Evolutionary conservation across 2,329 filamentous ascomycete genomes (phyloP).

Genomic region (Claviceps cyperi): DNA sequence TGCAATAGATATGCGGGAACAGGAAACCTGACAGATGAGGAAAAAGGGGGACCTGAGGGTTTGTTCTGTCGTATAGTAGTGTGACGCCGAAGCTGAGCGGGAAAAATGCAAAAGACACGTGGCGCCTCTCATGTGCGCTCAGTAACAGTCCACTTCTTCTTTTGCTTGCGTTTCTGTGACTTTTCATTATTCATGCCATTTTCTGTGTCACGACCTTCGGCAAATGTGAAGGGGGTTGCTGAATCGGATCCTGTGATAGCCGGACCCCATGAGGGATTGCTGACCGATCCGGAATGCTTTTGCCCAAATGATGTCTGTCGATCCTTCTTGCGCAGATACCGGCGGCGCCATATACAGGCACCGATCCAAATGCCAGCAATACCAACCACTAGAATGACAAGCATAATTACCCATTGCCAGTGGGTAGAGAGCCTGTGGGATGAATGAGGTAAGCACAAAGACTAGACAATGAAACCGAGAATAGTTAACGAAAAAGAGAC

Average conservation of each 20-base stretch:
- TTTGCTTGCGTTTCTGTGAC: conserved; percentile 18
- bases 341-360: conserved; percentile 57
- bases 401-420: conserved; percentile 70
- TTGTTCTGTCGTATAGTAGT: not conserved
- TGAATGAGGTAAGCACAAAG: not conserved
- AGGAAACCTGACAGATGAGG: no score
- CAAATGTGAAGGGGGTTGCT: conserved; percentile 10
- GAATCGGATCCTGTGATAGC: conserved; percentile 12
- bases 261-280: conserved; percentile 22
- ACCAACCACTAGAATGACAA: conserved; percentile 57
- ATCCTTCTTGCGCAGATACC: conserved; percentile 58
- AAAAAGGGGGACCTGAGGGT: not conserved
- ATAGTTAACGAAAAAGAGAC: not conserved
- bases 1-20: no score
- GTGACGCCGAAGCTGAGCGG: not conserved
- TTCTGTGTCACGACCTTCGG: conserved; percentile 6
- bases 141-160: conserved; percentile 33
- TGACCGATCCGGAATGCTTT: conserved; percentile 25
- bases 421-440: conserved; percentile 48
- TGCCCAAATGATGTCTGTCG: conserved; percentile 25
- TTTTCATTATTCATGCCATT: conserved; percentile 7
- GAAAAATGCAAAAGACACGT: no score
- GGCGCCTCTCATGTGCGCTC: conserved; percentile 23
- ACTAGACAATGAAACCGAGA: not conserved
- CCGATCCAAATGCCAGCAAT: conserved; percentile 53